Base-by-base conservation (phyloP, 352 stramenopile species). In the Pythium utonaiense region DNA sequence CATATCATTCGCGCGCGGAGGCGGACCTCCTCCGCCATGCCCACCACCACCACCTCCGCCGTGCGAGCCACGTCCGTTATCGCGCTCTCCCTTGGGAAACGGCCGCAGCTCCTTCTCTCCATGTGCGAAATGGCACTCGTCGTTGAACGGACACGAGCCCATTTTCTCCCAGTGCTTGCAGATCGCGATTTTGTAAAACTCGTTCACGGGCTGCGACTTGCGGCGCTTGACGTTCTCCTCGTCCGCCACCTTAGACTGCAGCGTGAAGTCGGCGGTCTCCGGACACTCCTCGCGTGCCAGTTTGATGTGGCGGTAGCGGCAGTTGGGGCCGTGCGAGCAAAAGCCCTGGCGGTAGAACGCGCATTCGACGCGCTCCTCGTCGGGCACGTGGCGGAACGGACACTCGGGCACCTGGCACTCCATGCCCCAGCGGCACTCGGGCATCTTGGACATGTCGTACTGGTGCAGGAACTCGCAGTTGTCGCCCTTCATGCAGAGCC, bases 291-390 rank as follows among this genome's bases (percentile, higher is more conserved):
- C 83, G 9, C 93, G 80, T 8, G 96, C 91, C 27, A 96, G 68
- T 62, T 97, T 95, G 24, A 98, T 93, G 64, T 99, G 96, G 24
- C 53, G 67, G 62, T 98, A 99, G 41, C 94, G 88, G 71, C 96
- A 99, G 69, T 95, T 98, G 6, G 91, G 89, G 24, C 96, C 96
- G 59, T 99, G 95, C 42, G 96, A 98, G 71, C 96, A 99, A 80
- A 99, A 99, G 28, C 96, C 96, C 69, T 98, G 95, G 62, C 88
- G 93, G 75, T 98, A 99, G 73, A 99, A 99, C 6, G 97, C 94
- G 68, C 96, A 99, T 68, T 98, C 95, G 51, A 98, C 84, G 40
- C 95, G 83, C 78, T 99, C 96, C 49, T 97, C 89, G 45, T 99
- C 96, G 14, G 80, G 91, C 19, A 98, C 97, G 72, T 99, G 96